These are phyloP conservation scores for Hypoxylon sp. DNA, from an alignment of 2,329 filamentous ascomycete genomes.

Conservation along the genomic window DNA sequence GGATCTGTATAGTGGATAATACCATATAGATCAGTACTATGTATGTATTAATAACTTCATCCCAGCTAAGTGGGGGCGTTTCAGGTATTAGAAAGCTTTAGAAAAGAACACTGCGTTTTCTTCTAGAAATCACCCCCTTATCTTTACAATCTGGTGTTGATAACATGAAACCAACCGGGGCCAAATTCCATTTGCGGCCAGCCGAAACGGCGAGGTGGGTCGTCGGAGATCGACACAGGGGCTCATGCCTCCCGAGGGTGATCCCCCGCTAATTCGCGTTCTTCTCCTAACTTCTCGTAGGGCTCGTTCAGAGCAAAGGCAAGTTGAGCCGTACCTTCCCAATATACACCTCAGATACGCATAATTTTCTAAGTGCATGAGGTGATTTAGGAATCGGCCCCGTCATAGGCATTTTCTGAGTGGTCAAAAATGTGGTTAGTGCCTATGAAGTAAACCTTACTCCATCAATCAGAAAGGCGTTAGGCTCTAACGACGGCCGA, in stretches of 20 bases:
- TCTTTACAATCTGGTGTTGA: conserved; percentile 7
- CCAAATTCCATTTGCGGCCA: conserved; percentile 36
- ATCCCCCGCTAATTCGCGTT: conserved; percentile 42
- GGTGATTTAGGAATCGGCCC: conserved; percentile 13
- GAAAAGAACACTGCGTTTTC: conserved; percentile 2
- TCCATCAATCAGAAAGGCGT: not conserved
- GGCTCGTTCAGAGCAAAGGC: conserved; percentile 7
- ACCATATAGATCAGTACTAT: too few species aligned
- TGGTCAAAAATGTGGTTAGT: not conserved
- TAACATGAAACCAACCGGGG: conserved; percentile 35
- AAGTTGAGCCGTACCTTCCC: conserved; percentile 28
- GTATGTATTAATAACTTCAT: conserved; percentile 1
- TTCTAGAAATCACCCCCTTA: conserved; percentile 32
- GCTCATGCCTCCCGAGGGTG: conserved; percentile 31
- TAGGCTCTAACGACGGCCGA: not conserved
- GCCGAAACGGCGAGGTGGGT: conserved; percentile 41
- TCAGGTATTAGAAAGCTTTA: conserved; percentile 17
- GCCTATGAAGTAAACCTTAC: not conserved
- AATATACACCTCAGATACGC: not conserved
- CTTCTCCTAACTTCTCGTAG: not conserved
- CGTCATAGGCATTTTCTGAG: conserved; percentile 12
- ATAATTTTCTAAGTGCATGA: conserved; percentile 23
- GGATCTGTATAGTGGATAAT: not conserved
- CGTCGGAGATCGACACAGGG: conserved; percentile 36
- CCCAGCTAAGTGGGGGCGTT: conserved; percentile 13